Evolutionary conservation across 768 basidiomycete species (phyloP).

Genomic region (Scleroderma bovista): DNA sequence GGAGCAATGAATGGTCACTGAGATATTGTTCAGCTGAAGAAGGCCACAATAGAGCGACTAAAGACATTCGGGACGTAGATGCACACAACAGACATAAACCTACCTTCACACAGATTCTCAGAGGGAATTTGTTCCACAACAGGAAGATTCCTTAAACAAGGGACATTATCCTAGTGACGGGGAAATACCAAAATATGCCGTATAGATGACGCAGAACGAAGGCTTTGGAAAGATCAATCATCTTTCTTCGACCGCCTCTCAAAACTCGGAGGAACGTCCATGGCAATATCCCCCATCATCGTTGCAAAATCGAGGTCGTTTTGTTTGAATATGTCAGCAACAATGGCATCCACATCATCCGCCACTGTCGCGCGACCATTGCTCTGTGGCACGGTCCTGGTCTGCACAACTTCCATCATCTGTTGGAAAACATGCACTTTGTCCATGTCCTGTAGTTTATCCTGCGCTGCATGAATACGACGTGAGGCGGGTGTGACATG

Average conservation of each 20-base stretch:
- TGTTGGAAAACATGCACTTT: constrained; percentile 26
- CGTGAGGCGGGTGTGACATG: background rate
- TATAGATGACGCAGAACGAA: no score
- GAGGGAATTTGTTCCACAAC: no score
- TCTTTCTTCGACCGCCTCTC: constrained; percentile 21
- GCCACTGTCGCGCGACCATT: constrained; percentile 20
- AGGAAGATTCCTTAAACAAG: no score
- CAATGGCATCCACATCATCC: constrained; percentile 26
- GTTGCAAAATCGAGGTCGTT: constrained; percentile 27
- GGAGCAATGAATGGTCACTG: background rate
- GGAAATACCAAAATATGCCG: no score
- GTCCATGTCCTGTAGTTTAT: constrained; percentile 25
- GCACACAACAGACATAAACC: no score
- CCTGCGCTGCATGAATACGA: constrained; percentile 10
- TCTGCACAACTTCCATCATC: constrained; percentile 29
- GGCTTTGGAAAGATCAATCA: no score
- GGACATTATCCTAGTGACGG: no score
- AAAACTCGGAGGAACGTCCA: constrained; percentile 19
- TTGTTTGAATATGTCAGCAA: constrained; percentile 27
- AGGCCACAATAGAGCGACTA: constrained; percentile 19
- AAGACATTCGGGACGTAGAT: background rate
- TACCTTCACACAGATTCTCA: no score
- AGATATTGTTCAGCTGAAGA: constrained; percentile 23
- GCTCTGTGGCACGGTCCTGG: constrained; percentile 23
- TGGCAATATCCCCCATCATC: constrained; percentile 19